phyloP scores from a whole-genome alignment of 2,329 filamentous ascomycete genomes.

The Neofusicoccum umdonicola region DNA sequence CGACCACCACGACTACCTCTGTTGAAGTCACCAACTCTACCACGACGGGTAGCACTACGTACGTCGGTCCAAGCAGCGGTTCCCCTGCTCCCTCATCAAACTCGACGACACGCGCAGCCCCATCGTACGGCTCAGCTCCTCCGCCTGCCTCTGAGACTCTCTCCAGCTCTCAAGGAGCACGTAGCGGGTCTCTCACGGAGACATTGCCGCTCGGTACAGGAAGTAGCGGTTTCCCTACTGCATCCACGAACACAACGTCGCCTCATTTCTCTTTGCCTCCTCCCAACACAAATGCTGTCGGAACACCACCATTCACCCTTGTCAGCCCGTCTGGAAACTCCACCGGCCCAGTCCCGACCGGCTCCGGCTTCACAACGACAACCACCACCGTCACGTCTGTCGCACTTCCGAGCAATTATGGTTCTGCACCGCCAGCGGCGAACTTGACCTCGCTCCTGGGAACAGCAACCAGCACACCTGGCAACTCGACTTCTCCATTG shows the following conservation, averaged over 20 bases:
- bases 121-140: not conserved
- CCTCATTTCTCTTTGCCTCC: not conserved
- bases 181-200: not conserved
- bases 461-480: constrained; percentile 16
- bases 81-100: not conserved
- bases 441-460: constrained; percentile 6
- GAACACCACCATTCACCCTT: not conserved
- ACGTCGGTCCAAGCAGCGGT: not conserved
- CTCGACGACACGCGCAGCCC: not conserved
- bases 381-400: not conserved
- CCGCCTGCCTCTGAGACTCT: not conserved
- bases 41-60: not conserved
- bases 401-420: not conserved
- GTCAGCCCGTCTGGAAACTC: not conserved
- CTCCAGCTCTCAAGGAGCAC: not conserved
- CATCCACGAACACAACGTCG: constrained; percentile 4
- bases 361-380: not conserved
- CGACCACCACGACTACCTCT: not conserved
- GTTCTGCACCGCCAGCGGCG: not conserved
- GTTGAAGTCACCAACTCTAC: not conserved
- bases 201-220: not conserved
- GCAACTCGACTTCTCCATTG: constrained; percentile 3
- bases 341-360: not conserved
- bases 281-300: not conserved
- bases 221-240: not conserved